Base-by-base conservation (phyloP, 2,329 filamentous ascomycete genomes). In the Colletotrichum limetticola region DNA sequence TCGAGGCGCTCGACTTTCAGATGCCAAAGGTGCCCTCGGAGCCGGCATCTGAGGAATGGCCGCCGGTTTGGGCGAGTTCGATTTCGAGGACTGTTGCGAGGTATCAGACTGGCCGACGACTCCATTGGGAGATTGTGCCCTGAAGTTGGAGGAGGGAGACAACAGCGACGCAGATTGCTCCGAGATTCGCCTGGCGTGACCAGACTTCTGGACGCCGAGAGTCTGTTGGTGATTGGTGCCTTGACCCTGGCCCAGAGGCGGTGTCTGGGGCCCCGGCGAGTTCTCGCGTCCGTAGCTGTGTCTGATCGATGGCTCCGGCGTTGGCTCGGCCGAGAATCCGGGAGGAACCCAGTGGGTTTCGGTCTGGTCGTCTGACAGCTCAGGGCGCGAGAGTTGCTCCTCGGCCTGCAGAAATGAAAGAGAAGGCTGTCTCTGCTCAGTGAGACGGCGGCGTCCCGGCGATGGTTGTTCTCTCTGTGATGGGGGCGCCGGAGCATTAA, bases 31-130 rank as follows among this genome's bases (percentile, higher is more conserved):
- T 19, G 57, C 32, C 49, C 14, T 5, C 8, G 61, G 26, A 11
- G 71, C 28, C 57, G 52, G 61, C 22, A 59, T 42, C 32, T 67
- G 71, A 12, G 59, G 14, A n/a, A 14, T 56, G 37, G 22, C n/a
- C 8, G 68, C 22, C 9, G 35, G 64, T 14, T 26, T 28, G 1
- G 59, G 64, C 14, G 69, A 65, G n/a, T 65, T 53, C 22, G 64
- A 69, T 28, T 58, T 32, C 30, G 64, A 66, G 7, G 64, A 64
- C 4, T 14, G 55, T 42, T 62, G 72, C 32, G 65, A 61, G 9
- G 28, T 59, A 14, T 57, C 60, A 19, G 53, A 22, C 35, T 37
- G 59, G 42, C 35, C n/a, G n/a, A 32, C 22, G n/a, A 49, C 24
- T 3, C 28, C 55, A 22, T 53, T 46, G 8, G 49, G 37, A 26